Percentiles rank a stretch among this genome's conserved stretches.
These are phyloP conservation scores for Triticum turgidum DNA, from an alignment of 176 grass and related monocot species.

Conservation along the genomic window DNA sequence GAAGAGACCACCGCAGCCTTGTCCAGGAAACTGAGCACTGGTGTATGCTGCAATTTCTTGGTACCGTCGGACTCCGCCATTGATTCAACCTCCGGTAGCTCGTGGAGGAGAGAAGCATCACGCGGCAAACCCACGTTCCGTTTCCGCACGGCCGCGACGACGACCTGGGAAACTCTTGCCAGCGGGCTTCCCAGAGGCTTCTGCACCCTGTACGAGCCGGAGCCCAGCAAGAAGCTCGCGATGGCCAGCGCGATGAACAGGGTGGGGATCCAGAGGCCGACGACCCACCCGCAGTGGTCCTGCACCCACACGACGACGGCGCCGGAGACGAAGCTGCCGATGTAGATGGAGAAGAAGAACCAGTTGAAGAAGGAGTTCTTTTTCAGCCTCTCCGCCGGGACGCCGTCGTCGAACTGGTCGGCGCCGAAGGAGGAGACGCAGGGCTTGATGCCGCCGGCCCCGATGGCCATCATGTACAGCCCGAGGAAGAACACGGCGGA, in stretches of 20 bases:
- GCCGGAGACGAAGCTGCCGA: slow-evolving; percentile 69
- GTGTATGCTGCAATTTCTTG: slow-evolving; percentile 53
- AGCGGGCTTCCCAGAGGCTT: slow-evolving; percentile 70
- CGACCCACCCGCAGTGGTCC: slow-evolving; percentile 78
- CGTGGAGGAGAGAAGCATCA: slow-evolving; percentile 60
- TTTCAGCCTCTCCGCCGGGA: slow-evolving; percentile 40
- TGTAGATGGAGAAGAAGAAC: slow-evolving; percentile 84
- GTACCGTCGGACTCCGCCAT: slow-evolving; percentile 21
- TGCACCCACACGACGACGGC: slow-evolving; percentile 70
- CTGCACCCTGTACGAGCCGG: slow-evolving; percentile 53
- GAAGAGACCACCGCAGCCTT: slow-evolving; percentile 62
- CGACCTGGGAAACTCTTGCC: slow-evolving; percentile 56
- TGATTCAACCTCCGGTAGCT: slow-evolving; percentile 34
- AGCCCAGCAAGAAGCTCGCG: slow-evolving; percentile 66
- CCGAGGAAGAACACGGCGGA: slow-evolving; percentile 55
- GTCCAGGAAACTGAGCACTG: slow-evolving; percentile 65
- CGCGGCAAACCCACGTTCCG: slow-evolving; percentile 38
- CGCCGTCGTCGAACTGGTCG: slow-evolving; percentile 66
- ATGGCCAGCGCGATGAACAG: slow-evolving; percentile 68
- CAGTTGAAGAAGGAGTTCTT: slow-evolving; percentile 83
- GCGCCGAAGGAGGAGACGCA: slow-evolving; percentile 80
- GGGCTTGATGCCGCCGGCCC: slow-evolving; percentile 74
- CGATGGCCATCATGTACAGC: slow-evolving; percentile 73
- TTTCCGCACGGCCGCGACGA: slow-evolving; percentile 55
- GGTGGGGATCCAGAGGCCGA: slow-evolving; percentile 72